A percentile compares a stretch with the other conserved stretches of the same genome.
These are phyloP conservation scores for Agrocybe chaxingu DNA, from an alignment of 768 basidiomycete species.

Conservation along the genomic window DNA sequence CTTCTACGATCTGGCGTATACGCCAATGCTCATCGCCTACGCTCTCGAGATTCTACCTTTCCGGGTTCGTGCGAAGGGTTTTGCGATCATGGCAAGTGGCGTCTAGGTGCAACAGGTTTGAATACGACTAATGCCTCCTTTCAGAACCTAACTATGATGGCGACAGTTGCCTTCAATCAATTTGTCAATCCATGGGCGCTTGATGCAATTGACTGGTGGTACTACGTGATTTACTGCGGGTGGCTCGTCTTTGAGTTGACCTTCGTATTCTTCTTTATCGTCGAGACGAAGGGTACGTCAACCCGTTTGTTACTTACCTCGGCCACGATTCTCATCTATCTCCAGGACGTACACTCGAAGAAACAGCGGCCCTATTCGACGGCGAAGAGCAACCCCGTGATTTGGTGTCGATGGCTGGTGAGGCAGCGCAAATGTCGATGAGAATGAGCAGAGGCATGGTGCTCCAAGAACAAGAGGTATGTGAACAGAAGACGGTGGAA, in stretches of 20 bases:
- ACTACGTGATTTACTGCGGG: conserved; percentile 62
- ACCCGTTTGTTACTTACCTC: background rate
- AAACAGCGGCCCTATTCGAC: conserved; percentile 71
- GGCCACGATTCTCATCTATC: background rate
- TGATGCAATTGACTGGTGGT: conserved; percentile 52
- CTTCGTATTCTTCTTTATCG: conserved; percentile 51
- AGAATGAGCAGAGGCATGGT: conserved; percentile 23
- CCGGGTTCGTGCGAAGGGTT: conserved; percentile 76
- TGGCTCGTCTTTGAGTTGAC: conserved; percentile 61
- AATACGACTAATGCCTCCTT: background rate
- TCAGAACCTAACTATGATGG: conserved; percentile 60
- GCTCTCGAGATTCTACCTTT: conserved; percentile 80
- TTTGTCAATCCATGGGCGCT: conserved; percentile 80
- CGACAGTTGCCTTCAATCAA: conserved; percentile 74
- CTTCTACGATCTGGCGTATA: conserved; percentile 70
- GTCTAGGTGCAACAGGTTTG: background rate
- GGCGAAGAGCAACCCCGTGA: conserved; percentile 47
- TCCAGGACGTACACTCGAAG: conserved; percentile 62
- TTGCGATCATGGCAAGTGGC: conserved; percentile 62
- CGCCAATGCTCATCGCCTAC: conserved; percentile 62
- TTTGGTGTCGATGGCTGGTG: conserved; percentile 43
- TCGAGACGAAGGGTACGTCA: conserved; percentile 58
- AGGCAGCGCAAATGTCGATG: conserved; percentile 41
- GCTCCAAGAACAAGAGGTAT: conserved; percentile 9
- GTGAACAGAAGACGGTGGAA: conserved; percentile 1